Percentiles rank a stretch among this genome's conserved stretches.
phyloP scores from a whole-genome alignment of 306 rosid species.

The Dryas octopetala region DNA sequence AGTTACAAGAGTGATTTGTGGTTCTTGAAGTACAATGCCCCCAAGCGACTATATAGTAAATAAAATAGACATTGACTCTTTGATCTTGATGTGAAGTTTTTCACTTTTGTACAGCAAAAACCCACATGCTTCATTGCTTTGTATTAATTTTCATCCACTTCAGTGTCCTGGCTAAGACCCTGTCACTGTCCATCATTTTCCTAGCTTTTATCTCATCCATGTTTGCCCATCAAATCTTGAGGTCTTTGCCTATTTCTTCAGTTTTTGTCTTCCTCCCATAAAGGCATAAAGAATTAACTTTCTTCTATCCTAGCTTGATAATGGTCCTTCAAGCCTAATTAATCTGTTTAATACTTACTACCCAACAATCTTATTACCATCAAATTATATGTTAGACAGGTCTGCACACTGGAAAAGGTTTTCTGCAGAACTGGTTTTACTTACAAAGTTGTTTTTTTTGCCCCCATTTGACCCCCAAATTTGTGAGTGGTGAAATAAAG shows the following conservation, averaged over 20 bases:
- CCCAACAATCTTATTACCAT: constrained; percentile 3
- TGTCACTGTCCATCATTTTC: constrained; percentile 53
- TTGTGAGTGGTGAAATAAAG: too few species aligned
- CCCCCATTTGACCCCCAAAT: too few species aligned
- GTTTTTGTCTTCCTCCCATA: constrained; percentile 16
- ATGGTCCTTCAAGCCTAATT: neutral
- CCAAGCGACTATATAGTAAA: neutral
- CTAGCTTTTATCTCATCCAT: constrained; percentile 32
- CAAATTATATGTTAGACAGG: neutral
- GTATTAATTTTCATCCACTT: constrained; percentile 20
- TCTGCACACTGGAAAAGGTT: too few species aligned
- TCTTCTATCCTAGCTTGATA: too few species aligned
- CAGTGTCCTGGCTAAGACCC: constrained; percentile 33
- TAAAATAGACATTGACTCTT: constrained; percentile 27
- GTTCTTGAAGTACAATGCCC: constrained; percentile 8
- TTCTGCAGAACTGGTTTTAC: too few species aligned
- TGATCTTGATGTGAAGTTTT: constrained; percentile 60
- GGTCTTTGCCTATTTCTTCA: constrained; percentile 11
- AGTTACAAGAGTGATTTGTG: neutral
- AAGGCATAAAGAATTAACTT: too few species aligned
- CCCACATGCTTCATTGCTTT: neutral
- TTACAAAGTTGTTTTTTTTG: too few species aligned
- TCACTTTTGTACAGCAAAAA: constrained; percentile 33
- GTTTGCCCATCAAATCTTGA: constrained; percentile 32
- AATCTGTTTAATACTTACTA: constrained; percentile 2